phyloP scores from a whole-genome alignment of 2,329 filamentous ascomycete genomes.

The Diaporthe sp. region DNA sequence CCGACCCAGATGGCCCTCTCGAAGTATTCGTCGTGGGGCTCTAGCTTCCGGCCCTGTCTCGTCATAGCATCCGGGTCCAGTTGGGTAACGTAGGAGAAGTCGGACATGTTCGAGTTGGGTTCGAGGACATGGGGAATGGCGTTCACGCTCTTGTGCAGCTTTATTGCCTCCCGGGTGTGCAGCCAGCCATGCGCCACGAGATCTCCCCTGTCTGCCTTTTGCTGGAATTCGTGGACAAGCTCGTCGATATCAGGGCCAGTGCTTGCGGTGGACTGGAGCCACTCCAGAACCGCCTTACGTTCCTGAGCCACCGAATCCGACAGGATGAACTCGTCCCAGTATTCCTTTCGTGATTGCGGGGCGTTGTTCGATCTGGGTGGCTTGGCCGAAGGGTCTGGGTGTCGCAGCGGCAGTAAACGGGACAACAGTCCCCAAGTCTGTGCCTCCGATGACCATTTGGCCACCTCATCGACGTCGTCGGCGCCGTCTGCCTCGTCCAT shows the following conservation, averaged over 20 bases:
- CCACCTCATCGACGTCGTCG: conserved; percentile 58
- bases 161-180: conserved; percentile 90
- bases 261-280: conserved; percentile 84
- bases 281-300: conserved; percentile 83
- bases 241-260: conserved; percentile 79
- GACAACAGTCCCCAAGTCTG: conserved; percentile 92
- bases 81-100: conserved; percentile 79
- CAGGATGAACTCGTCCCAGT: conserved; percentile 80
- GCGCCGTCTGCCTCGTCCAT: conserved; percentile 62
- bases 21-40: conserved; percentile 87
- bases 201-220: conserved; percentile 81
- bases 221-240: conserved; percentile 80
- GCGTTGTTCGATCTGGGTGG: conserved; percentile 41
- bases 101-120: conserved; percentile 68
- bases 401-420: conserved; percentile 79
- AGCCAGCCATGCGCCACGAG: conserved; percentile 92
- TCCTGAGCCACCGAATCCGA: conserved; percentile 81
- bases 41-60: conserved; percentile 81
- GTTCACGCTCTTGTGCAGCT: conserved; percentile 86
- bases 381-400: conserved; percentile 57
- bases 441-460: conserved; percentile 82
- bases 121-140: conserved; percentile 75
- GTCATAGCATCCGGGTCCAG: conserved; percentile 92
- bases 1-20: conserved; percentile 93
- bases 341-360: conserved; percentile 48